Base-by-base conservation (phyloP, 768 basidiomycete species). In the Chiua virens region DNA sequence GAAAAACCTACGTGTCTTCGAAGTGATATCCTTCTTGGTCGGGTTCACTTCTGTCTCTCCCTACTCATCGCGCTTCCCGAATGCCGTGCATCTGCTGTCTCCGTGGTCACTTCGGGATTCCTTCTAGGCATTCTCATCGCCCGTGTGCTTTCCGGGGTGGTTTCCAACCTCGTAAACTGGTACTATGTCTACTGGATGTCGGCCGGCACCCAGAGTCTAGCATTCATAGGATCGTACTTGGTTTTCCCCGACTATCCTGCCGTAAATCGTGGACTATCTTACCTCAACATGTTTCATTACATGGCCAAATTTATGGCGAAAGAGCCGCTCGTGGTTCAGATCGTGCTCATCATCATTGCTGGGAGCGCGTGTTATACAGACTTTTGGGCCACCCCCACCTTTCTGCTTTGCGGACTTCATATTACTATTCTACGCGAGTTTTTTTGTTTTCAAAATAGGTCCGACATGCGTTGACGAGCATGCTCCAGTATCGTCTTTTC, bases 101-200 rank as follows among this genome's bases (percentile, higher is more conserved):
- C 87, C 4, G 82, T 91, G 55, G 84, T 87, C 11, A 71, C 83
- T 41, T 77, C 85, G 0, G 79, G 75, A n/a, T 72, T 91, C 10
- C 71, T 89, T 9, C 73, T 90, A 22, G 89, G 89, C 9, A 71
- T 91, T 37, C 81, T 89, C 20, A 72, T 85, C 10, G 87, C 89
- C 0, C 79, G 89, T 20, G 86, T 90, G 1, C 67, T 90, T 14
- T 76, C 86, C 0, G 87, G 87, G 0, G 71, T 90, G 28, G 80
- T 94, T 42, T 83, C 85, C 7, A 75, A 91, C 52, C 88, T 81
- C 52, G 73, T 76, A 0, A 76, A 76, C 27, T 92, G 85, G 83
- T 72, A 83, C 18, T 81, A 86, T 28, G 82, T 88, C 18, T 92
- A 89, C 62, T 90, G 83, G 68, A 73, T 89, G 64, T 80, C 87